Conservation (phyloP, 2,329 filamentous ascomycete genomes). For the Trematosphaeria pertusa region DNA sequence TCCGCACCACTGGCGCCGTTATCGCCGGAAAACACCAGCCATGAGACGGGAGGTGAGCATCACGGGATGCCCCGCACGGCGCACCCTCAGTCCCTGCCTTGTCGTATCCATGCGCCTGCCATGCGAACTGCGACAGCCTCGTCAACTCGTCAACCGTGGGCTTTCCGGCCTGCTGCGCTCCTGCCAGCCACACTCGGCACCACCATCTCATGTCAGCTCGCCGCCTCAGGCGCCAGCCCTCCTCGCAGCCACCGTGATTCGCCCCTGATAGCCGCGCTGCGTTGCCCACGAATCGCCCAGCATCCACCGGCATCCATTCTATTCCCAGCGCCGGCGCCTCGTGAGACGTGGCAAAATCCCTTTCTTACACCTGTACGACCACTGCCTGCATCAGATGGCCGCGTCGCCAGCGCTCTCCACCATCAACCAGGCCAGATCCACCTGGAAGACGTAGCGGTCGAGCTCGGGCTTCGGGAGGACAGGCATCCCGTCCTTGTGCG, state of each 20-base stretch:
- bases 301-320: constrained; percentile 8
- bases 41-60: too few species aligned
- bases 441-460: too few species aligned
- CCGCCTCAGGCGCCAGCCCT: constrained; percentile 45
- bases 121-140: constrained; percentile 46
- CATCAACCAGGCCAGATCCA: constrained; percentile 22
- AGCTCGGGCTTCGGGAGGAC: too few species aligned
- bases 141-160: constrained; percentile 11
- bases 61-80: too few species aligned
- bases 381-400: constrained; percentile 35
- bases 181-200: constrained; percentile 31
- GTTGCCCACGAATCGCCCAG: constrained; percentile 10
- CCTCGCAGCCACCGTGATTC: constrained; percentile 41
- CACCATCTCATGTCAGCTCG: constrained; percentile 18
- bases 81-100: too few species aligned
- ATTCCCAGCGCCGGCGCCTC: constrained; percentile 10
- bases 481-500: too few species aligned
- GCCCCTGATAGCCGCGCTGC: constrained; percentile 27
- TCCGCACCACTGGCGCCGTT: constrained; percentile 19
- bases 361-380: constrained; percentile 35
- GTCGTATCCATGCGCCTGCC: constrained; percentile 32
- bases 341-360: constrained; percentile 38
- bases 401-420: constrained; percentile 18
- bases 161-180: constrained; percentile 3
- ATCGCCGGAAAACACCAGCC: constrained; percentile 16